Conservation (phyloP, 2,329 filamentous ascomycete genomes). For the Diaporthe citri region DNA sequence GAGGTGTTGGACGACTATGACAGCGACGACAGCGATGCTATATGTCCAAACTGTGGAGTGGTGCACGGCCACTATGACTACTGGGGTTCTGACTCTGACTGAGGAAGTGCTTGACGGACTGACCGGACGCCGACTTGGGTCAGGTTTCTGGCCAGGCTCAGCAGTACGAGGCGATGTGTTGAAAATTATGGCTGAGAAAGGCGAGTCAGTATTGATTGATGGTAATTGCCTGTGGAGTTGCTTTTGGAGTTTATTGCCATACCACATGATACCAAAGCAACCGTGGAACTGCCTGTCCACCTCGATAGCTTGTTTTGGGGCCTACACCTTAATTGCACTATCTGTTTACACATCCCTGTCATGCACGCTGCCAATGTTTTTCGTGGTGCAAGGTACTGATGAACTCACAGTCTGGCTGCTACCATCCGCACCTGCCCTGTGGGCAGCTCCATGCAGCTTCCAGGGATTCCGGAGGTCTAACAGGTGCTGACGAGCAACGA, state of each 20-base stretch:
- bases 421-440: background rate
- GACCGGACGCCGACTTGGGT: background rate
- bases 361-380: background rate
- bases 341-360: background rate
- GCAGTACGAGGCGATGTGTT: background rate
- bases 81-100: constrained; percentile 34
- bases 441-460: background rate
- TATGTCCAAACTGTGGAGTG: constrained; percentile 40
- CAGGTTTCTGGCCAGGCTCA: background rate
- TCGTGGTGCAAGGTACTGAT: background rate
- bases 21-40: constrained; percentile 39
- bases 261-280: constrained; percentile 31
- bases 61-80: constrained; percentile 33
- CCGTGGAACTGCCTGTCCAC: constrained; percentile 19
- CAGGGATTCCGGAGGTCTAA: background rate
- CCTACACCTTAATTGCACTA: constrained; percentile 14
- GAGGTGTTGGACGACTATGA: constrained; percentile 37
- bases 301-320: constrained; percentile 14
- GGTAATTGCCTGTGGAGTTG: background rate
- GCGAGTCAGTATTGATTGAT: background rate
- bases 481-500: background rate
- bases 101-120: background rate
- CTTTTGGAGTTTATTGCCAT: constrained; percentile 18
- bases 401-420: background rate
- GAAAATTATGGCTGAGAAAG: background rate